These are phyloP conservation scores for Nakazawaea wyomingensis DNA, from an alignment of 805 yeast genomes.

Conservation along the genomic window DNA sequence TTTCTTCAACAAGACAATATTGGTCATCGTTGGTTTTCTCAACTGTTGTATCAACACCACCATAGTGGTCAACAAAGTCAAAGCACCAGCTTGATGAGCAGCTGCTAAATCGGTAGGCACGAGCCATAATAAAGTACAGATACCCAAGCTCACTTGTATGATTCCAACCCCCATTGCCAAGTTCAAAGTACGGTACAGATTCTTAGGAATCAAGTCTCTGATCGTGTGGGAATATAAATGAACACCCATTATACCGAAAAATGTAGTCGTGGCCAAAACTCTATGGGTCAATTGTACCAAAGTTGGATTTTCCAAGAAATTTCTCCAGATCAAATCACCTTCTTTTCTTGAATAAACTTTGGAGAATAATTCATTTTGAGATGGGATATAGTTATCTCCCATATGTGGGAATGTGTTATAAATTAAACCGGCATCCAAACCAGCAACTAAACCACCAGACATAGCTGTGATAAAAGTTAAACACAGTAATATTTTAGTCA, in stretches of 20 bases:
- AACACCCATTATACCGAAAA: conserved; percentile 60
- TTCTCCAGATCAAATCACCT: conserved; percentile 85
- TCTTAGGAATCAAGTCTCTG: conserved; percentile 50
- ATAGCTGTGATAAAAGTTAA: conserved; percentile 85
- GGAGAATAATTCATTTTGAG: conserved; percentile 71
- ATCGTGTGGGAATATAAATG: conserved; percentile 62
- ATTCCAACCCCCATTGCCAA: conserved; percentile 79
- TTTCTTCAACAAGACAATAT: conserved; percentile 25
- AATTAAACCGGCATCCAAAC: conserved; percentile 94
- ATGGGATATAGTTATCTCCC: conserved; percentile 83
- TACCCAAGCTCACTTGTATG: conserved; percentile 82
- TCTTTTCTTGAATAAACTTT: conserved; percentile 61
- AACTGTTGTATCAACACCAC: conserved; percentile 55
- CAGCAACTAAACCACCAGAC: conserved; percentile 98
- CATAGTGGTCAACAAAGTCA: conserved; percentile 80
- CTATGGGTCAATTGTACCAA: conserved; percentile 94
- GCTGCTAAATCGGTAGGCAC: conserved; percentile 95
- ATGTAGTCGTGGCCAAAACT: conserved; percentile 76
- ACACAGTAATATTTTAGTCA: conserved; percentile 52
- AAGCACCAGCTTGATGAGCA: conserved; percentile 94
- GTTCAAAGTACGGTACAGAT: conserved; percentile 52
- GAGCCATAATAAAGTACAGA: conserved; percentile 74
- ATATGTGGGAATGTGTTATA: conserved; percentile 95
- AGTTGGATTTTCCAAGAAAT: conserved; percentile 89
- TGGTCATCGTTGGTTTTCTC: conserved; percentile 44